Percentiles rank a stretch among this genome's conserved stretches.
Evolutionary conservation across 768 basidiomycete genomes (phyloP).

Genomic region (Podaxis sp.): DNA sequence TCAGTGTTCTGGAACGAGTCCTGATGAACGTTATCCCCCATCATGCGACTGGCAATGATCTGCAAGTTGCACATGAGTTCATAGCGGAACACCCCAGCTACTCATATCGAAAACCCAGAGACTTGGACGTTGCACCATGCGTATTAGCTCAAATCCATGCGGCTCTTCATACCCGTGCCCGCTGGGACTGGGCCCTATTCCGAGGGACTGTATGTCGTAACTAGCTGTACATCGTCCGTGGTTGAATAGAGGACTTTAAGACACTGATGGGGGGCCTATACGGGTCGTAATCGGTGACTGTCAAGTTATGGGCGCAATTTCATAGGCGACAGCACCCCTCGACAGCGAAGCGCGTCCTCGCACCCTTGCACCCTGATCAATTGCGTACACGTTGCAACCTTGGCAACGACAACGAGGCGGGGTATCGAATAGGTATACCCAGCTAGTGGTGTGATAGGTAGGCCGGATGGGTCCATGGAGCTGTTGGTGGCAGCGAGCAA

Average conservation of each 20-base stretch:
- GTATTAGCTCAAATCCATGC: not conserved
- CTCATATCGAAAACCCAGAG: not conserved
- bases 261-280: not conserved
- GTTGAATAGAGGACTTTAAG: not conserved
- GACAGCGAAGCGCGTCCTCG: not conserved
- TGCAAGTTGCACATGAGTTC: not conserved
- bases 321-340: not conserved
- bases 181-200: no score
- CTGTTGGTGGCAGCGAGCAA: no score
- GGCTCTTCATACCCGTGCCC: no score
- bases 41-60: not conserved
- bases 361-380: not conserved
- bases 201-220: not conserved
- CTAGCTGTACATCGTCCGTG: not conserved
- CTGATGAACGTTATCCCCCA: not conserved
- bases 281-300: not conserved
- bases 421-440: not conserved
- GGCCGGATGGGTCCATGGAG: not conserved
- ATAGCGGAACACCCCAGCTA: not conserved
- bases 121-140: not conserved
- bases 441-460: not conserved
- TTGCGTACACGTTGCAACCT: not conserved
- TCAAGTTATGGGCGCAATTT: not conserved
- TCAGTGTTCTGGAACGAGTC: no score
- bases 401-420: not conserved